Evolutionary conservation across 306 rosid genomes (phyloP).

Genomic region (Inga laurina): DNA sequence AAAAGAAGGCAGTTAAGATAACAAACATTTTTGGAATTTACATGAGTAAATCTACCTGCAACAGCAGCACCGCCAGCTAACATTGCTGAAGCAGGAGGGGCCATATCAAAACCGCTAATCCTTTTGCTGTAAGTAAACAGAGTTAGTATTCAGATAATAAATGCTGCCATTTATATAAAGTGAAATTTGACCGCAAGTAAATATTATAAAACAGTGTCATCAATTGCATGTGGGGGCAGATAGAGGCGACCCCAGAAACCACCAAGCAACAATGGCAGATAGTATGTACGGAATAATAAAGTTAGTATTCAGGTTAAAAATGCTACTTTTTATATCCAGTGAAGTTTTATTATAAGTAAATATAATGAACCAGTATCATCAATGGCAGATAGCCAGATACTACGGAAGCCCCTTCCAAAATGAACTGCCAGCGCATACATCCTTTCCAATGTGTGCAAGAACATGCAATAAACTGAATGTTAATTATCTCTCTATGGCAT

Average conservation of each 20-base stretch:
- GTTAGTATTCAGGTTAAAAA: conserved; percentile 39
- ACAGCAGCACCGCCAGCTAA: conserved; percentile 62
- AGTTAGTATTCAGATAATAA: conserved; percentile 40
- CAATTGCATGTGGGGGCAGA: background rate
- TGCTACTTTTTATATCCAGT: background rate
- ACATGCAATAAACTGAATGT: background rate
- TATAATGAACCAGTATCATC: background rate
- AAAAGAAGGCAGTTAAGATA: conserved; percentile 68
- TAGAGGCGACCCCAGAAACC: background rate
- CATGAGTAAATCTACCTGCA: conserved; percentile 66
- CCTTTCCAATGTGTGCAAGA: background rate
- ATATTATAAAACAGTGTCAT: background rate
- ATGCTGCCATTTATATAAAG: background rate
- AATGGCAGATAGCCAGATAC: background rate
- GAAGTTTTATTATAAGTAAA: background rate
- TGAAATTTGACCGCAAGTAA: background rate
- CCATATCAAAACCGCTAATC: conserved; percentile 99
- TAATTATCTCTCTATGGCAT: conserved; percentile 4
- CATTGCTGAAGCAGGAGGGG: conserved; percentile 92
- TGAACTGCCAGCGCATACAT: background rate
- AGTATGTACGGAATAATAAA: background rate
- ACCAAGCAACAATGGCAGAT: background rate
- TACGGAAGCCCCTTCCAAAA: background rate
- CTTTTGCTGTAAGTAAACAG: conserved; percentile 75
- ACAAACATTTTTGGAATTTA: conserved; percentile 34